phyloP scores from a whole-genome alignment of 139 green algal genomes.

The Coccomyxa sp. region DNA sequence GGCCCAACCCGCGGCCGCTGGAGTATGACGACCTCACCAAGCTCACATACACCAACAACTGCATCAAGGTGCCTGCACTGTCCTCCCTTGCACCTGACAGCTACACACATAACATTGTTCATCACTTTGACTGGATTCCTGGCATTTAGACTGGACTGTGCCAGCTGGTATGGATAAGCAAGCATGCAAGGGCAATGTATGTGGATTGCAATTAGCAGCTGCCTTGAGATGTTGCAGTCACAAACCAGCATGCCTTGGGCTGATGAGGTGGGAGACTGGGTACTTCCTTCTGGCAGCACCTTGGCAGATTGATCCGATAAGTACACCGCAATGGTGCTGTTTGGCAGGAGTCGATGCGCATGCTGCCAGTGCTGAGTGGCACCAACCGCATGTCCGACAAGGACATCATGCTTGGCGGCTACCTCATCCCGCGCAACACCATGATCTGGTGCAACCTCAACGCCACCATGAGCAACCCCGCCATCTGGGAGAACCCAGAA shows the following conservation, averaged over 20 bases:
- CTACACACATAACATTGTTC: too few relatives aligned
- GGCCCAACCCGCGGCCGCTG: conserved; percentile 2
- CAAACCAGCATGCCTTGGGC: too few relatives aligned
- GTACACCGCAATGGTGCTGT: background rate
- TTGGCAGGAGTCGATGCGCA: background rate
- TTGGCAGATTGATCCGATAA: background rate
- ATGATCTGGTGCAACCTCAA: conserved; percentile 16
- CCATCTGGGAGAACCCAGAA: conserved; percentile 15
- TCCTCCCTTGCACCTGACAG: too few relatives aligned
- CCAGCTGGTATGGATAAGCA: background rate
- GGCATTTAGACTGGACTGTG: too few relatives aligned
- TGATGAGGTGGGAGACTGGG: too few relatives aligned
- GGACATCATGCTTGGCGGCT: background rate
- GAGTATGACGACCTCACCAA: conserved; percentile 11
- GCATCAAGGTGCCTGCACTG: conserved; percentile 8
- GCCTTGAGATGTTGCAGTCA: too few relatives aligned
- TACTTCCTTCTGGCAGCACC: too few relatives aligned
- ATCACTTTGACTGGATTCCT: too few relatives aligned
- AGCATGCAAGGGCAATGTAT: too few relatives aligned
- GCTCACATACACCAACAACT: conserved; percentile 8
- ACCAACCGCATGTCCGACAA: conserved; percentile 7
- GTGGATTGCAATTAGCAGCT: too few relatives aligned
- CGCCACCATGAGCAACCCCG: conserved; percentile 4
- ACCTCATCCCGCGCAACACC: conserved; percentile 20
- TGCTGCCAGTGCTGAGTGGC: conserved; percentile 7